Conservation (phyloP, 768 basidiomycete species). For the Trametes elegans region DNA sequence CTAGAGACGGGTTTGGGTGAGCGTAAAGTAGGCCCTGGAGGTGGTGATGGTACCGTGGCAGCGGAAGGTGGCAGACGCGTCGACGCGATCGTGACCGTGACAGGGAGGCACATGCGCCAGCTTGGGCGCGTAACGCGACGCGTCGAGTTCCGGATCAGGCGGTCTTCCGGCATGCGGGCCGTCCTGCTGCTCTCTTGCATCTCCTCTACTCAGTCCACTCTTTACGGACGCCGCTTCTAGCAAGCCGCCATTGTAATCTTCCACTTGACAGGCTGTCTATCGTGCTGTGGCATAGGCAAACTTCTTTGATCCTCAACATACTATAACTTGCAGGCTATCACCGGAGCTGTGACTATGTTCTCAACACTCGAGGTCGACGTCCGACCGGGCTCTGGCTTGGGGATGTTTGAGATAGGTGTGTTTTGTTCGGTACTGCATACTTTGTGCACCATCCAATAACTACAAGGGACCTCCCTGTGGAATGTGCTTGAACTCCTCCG, state of each 20-base stretch:
- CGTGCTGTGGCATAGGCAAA: neutral
- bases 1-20: neutral
- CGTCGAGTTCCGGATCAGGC: constrained; percentile 15
- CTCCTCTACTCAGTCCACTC: too few relatives aligned
- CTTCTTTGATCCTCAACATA: too few relatives aligned
- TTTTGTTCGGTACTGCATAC: neutral
- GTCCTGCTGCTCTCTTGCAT: neutral
- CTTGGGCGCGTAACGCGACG: constrained; percentile 27
- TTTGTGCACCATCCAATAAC: constrained; percentile 2
- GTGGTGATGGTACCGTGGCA: neutral
- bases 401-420: constrained; percentile 74
- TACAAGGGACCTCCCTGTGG: constrained; percentile 75
- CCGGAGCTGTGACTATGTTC: constrained; percentile 42
- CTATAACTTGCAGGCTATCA: too few relatives aligned
- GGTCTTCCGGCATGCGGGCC: constrained; percentile 5
- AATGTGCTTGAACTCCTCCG: constrained; percentile 67
- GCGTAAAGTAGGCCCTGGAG: neutral
- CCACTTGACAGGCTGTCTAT: too few relatives aligned
- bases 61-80: neutral
- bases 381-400: constrained; percentile 71
- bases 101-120: neutral
- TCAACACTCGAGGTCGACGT: constrained; percentile 74
- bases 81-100: constrained; percentile 15
- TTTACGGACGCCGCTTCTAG: too few relatives aligned
- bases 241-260: too few relatives aligned